Conservation (phyloP, 768 basidiomycete genomes). For the Pulveroboletus sp. region DNA sequence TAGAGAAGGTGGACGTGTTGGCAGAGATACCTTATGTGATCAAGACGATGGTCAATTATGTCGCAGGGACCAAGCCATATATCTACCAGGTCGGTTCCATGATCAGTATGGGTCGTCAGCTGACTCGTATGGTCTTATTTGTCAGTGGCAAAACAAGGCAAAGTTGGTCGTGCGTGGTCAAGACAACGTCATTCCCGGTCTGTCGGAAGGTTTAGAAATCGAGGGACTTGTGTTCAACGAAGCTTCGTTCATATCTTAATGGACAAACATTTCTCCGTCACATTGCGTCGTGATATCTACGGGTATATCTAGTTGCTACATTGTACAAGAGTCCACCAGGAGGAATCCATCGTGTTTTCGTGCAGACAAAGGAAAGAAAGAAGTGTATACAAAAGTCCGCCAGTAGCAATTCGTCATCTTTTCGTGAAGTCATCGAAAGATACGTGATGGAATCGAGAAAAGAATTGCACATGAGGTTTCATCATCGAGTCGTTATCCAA, state of each 20-base stretch:
- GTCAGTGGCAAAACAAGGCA: slow-evolving; percentile 56
- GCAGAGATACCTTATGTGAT: slow-evolving; percentile 92
- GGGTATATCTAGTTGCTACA: slow-evolving; percentile 10
- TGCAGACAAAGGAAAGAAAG: background rate
- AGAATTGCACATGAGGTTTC: background rate
- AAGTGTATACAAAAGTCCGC: background rate
- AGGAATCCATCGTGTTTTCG: slow-evolving; percentile 2
- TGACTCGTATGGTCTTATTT: background rate
- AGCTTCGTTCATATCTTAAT: slow-evolving; percentile 79
- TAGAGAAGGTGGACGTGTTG: slow-evolving; percentile 92
- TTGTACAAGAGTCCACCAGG: background rate
- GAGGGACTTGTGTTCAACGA: slow-evolving; percentile 81
- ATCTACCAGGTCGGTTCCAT: slow-evolving; percentile 76
- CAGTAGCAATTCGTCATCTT: no score
- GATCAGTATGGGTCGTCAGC: background rate
- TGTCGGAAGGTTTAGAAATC: slow-evolving; percentile 42
- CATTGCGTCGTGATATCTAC: background rate
- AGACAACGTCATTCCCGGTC: slow-evolving; percentile 38
- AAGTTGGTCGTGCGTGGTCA: slow-evolving; percentile 46
- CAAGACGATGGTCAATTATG: slow-evolving; percentile 90
- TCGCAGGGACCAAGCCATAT: slow-evolving; percentile 88
- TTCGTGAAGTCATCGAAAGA: no score
- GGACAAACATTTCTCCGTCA: background rate
- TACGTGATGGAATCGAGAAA: no score
- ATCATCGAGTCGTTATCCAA: background rate